A percentile compares a stretch with the other conserved stretches of the same genome.
Evolutionary conservation across 768 basidiomycete species (phyloP).

Genomic region (Lentinula aciculospora): DNA sequence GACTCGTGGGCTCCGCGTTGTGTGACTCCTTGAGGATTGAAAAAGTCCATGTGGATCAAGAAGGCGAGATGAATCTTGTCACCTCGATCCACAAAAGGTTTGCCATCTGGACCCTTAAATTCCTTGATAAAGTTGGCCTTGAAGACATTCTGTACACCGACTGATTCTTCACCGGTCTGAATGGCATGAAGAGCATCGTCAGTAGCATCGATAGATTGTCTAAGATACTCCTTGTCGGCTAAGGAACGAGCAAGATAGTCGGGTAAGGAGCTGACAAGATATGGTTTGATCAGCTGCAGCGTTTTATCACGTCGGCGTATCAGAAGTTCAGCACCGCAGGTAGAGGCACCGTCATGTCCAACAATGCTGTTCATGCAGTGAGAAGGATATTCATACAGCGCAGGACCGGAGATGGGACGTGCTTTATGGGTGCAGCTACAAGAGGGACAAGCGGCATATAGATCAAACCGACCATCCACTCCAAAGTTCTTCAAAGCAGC

Average conservation of each 20-base stretch:
- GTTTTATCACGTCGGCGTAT: background rate
- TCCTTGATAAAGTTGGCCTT: slow-evolving; percentile 21
- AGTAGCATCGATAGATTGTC: slow-evolving; percentile 13
- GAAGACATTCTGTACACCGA: slow-evolving; percentile 14
- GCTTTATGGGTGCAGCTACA: slow-evolving; percentile 1
- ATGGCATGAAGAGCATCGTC: background rate
- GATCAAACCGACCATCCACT: background rate
- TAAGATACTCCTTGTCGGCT: slow-evolving; percentile 10
- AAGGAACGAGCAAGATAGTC: slow-evolving; percentile 17
- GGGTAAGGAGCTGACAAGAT: slow-evolving; percentile 13
- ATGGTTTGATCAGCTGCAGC: slow-evolving; percentile 13
- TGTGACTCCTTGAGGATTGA: slow-evolving; percentile 24
- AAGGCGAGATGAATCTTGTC: slow-evolving; percentile 17
- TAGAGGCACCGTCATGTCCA: background rate
- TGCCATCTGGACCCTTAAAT: slow-evolving; percentile 19
- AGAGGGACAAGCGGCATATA: background rate
- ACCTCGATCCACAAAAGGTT: slow-evolving; percentile 16
- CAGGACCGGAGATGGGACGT: background rate
- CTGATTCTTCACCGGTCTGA: slow-evolving; percentile 1
- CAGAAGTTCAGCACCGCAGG: slow-evolving; percentile 2
- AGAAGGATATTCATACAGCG: slow-evolving; percentile 1
- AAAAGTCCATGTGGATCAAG: slow-evolving; percentile 25
- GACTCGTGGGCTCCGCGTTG: slow-evolving; percentile 20
- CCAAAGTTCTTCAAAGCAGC: background rate
- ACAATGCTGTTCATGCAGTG: slow-evolving; percentile 6